Evolutionary conservation across 257 asterid species (phyloP), one percentile per base, ranked within the genome.

Genomic region (Voacanga thouarsii): DNA sequence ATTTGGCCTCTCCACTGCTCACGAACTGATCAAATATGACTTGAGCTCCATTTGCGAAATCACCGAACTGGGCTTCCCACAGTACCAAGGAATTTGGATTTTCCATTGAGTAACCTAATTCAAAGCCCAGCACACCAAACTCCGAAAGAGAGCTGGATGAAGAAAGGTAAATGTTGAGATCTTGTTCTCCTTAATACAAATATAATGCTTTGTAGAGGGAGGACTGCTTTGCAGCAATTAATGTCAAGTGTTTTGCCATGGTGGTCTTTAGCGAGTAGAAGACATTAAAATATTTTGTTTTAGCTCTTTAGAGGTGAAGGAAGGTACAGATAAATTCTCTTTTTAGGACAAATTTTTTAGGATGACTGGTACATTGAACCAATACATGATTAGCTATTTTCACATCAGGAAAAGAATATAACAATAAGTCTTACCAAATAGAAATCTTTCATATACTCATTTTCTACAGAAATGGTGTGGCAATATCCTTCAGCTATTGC

Each of bases 21-120:
- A 94, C 63, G 85, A 94, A 94, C 82, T 94, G 98, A 86, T 94
- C 98, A 85, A 94, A 89, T 73, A 92, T 92, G 78, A 94, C 98
- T 85, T 94, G 98, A 75, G 98, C 96, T 49, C 97, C 97, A 77
- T 94, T 92, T 33, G 98, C 74, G 75, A 94, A 94, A 85, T 94
- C 98, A 80, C 98, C 98, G 77, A 94, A 92, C 78, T 94, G 98
- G 72, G 98, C 98, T 91, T 94, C 97, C 98, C 98, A 94, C 59
- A 94, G 73, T 21, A 94, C 97, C 86, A 94, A 85, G 66, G 97
- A 91, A 83, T 94, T 94, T 69, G 98, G 97, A 80, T 92, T 94
- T 86, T 94, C 98, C 98, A 94, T 94, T 3, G 98, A 92, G 83
- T 94, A 94, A 78, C 98, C 98, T 81, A 94, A 77, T 84, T 94